Base-by-base conservation (phyloP, 768 basidiomycete genomes). In the Sporobolomyces roseus region DNA sequence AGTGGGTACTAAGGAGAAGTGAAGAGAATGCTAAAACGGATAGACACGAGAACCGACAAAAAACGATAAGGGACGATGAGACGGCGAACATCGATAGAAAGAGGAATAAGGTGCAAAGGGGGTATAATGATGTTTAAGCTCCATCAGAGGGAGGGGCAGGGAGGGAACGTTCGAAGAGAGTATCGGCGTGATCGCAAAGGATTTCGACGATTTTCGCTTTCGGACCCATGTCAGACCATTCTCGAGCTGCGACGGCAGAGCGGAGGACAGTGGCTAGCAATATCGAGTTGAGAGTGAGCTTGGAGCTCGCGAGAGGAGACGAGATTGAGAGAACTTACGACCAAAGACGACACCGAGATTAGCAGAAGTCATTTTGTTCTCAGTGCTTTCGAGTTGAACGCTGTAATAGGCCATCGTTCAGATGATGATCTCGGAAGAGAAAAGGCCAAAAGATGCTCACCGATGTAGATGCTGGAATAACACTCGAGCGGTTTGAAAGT, bases 301-400 rank as follows among this genome's bases (percentile, higher is more conserved):
- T 61, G 62, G 19, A 9, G 74, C n/a, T 51, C 16, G 38, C 53
- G 30, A 36, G 30, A 8, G 7, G 29, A 35, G 41, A 25, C 3
- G 16, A 30, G 52, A 68, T 35, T 38, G 43, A 32, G 19, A 86
- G 35, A 45, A 21, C 94, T 80, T 78, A 98, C 94, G 96, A 74
- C 96, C 96, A 79, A 98, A 97, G 48, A 99, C 93, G 35, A 98
- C 93, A 9, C 96, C 96, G 27, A 99, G 81, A 76, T 98, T 99
- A 71, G 93, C 84, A 4, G 91, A 88, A 56, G 86, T 91, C 96
- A 99, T 99, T 60, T 92, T 82, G 79, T 99, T 99, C 54, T 80
- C 82, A 48, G 87, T 85, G 62, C 84, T 84, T 82, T 83, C 65
- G 86, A 82, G 74, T 85, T 85, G 35, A 21, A 38, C 17, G n/a